These are phyloP conservation scores for Perilla frutescens DNA, from an alignment of 257 asterid genomes.

Conservation along the genomic window DNA sequence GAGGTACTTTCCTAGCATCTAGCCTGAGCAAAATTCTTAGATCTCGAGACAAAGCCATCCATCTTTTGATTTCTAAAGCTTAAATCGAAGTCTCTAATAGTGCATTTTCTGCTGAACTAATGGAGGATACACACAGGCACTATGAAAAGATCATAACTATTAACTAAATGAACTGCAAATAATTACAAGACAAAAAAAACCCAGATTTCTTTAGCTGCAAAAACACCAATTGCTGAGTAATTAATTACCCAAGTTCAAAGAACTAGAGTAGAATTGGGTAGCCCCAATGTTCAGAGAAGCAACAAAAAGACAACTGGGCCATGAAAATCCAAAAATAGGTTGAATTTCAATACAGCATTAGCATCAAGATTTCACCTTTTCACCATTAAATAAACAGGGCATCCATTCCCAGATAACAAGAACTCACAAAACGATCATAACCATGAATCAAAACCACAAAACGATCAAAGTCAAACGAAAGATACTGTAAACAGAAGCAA, in stretches of 20 bases:
- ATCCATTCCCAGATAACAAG: slow-evolving; percentile 28
- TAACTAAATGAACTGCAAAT: slow-evolving; percentile 6
- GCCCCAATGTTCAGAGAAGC: slow-evolving; percentile 23
- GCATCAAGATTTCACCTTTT: slow-evolving; percentile 32
- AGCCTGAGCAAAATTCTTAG: neutral
- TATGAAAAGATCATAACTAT: neutral
- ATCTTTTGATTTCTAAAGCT: neutral
- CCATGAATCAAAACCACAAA: slow-evolving; percentile 1
- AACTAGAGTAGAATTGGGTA: neutral
- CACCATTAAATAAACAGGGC: slow-evolving; percentile 3
- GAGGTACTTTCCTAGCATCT: slow-evolving; percentile 10
- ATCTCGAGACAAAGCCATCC: neutral
- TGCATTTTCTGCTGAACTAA: neutral
- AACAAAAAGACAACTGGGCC: neutral
- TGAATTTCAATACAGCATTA: slow-evolving; percentile 14
- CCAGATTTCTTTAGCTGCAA: slow-evolving; percentile 1
- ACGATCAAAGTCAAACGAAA: slow-evolving; percentile 31
- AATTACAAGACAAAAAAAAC: neutral
- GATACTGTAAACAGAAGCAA: slow-evolving; percentile 6
- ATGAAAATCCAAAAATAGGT: neutral
- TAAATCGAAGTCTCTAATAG: neutral
- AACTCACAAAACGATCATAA: neutral
- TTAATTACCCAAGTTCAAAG: neutral
- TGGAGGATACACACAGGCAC: neutral
- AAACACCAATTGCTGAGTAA: neutral